phyloP scores from a whole-genome alignment of 352 stramenopile species.

The Phytophthora ramorum region DNA sequence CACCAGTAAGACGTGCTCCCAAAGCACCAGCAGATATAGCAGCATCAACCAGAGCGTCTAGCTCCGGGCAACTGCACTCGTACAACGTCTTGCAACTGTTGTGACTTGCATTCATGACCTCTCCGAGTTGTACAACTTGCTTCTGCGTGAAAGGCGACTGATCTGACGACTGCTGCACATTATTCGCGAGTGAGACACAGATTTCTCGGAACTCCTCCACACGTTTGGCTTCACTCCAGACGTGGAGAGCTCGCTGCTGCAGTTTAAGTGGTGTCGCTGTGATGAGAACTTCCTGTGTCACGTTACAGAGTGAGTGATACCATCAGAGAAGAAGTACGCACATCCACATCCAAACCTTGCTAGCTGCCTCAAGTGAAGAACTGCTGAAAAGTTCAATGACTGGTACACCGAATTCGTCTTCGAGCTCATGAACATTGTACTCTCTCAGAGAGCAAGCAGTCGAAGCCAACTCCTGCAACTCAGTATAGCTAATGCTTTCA shows the following conservation, averaged over 20 bases:
- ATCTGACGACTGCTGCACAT: background rate
- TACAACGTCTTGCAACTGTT: slow-evolving; percentile 69
- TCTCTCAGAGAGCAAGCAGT: slow-evolving; percentile 30
- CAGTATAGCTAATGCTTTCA: slow-evolving; percentile 15
- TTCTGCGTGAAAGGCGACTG: slow-evolving; percentile 1
- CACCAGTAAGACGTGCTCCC: slow-evolving; percentile 77
- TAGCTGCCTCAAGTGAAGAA: slow-evolving; percentile 39
- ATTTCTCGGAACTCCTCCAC: slow-evolving; percentile 54
- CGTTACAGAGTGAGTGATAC: background rate
- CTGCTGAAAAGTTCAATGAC: slow-evolving; percentile 40
- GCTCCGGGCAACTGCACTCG: slow-evolving; percentile 77
- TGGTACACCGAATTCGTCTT: slow-evolving; percentile 26
- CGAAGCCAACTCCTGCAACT: slow-evolving; percentile 38
- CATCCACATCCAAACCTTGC: slow-evolving; percentile 33
- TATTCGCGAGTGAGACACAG: slow-evolving; percentile 24
- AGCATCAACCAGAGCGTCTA: slow-evolving; percentile 72
- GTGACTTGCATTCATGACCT: slow-evolving; percentile 77
- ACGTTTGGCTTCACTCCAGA: slow-evolving; percentile 73
- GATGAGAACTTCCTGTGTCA: slow-evolving; percentile 40
- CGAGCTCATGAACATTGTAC: slow-evolving; percentile 41
- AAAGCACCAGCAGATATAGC: slow-evolving; percentile 55
- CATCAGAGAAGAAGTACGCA: background rate
- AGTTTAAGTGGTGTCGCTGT: slow-evolving; percentile 50
- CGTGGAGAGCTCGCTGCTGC: slow-evolving; percentile 66
- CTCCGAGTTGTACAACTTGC: slow-evolving; percentile 47